Conservation (phyloP, 768 basidiomycete genomes). For the Trametes cingulata region DNA sequence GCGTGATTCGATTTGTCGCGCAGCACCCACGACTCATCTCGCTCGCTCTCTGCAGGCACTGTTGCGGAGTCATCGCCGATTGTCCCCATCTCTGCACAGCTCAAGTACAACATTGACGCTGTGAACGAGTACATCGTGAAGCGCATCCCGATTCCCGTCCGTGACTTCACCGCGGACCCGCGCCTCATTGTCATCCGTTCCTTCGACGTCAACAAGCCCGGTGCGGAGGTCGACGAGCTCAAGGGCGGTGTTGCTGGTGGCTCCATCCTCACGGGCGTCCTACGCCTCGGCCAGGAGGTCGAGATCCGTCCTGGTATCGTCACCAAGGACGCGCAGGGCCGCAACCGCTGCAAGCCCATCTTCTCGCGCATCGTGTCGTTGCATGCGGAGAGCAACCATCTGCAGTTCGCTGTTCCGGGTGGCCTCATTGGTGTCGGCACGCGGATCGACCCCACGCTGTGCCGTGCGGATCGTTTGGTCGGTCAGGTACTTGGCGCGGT, state of each 20-base stretch:
- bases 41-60: conserved; percentile 64
- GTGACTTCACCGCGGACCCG: conserved; percentile 90
- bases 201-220: conserved; percentile 99
- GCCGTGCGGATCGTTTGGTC: conserved; percentile 94
- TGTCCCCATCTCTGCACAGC: conserved; percentile 97
- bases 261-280: conserved; percentile 89
- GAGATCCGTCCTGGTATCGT: conserved; percentile 98
- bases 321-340: conserved; percentile 88
- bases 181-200: conserved; percentile 98
- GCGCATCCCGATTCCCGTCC: conserved; percentile 90
- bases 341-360: conserved; percentile 91
- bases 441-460: conserved; percentile 92
- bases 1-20: conserved; percentile 17
- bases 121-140: conserved; percentile 99
- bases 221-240: conserved; percentile 93
- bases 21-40: background rate
- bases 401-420: conserved; percentile 95
- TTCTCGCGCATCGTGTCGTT: conserved; percentile 89
- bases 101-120: conserved; percentile 99
- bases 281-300: conserved; percentile 88
- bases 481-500: conserved; percentile 96
- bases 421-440: conserved; percentile 99
- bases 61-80: conserved; percentile 97
- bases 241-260: conserved; percentile 99
- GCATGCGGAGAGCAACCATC: conserved; percentile 91